Evolutionary conservation across 1,284 basidiomycete species (phyloP).

Genomic region (Melampsora larici-populina): DNA sequence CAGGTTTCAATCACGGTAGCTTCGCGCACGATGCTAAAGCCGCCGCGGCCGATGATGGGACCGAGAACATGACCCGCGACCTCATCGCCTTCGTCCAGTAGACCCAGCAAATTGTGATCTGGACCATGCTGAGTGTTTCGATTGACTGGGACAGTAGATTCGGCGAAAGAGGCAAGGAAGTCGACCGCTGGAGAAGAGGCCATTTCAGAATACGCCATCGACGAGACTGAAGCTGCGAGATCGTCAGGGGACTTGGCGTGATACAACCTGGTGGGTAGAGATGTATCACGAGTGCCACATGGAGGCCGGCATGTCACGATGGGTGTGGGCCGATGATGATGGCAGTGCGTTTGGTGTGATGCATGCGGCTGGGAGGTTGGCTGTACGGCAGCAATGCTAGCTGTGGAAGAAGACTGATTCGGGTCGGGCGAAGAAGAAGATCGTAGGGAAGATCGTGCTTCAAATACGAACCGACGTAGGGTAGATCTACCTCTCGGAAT

Average conservation of each 20-base stretch:
- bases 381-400: neutral
- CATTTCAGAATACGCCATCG: conserved; percentile 37
- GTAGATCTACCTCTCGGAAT: conserved; percentile 15
- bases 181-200: conserved; percentile 35
- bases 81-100: conserved; percentile 45
- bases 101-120: neutral
- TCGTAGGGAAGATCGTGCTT: neutral
- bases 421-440: conserved; percentile 9
- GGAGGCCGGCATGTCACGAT: conserved; percentile 23
- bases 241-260: conserved; percentile 4
- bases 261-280: conserved; percentile 14
- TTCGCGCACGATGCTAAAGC: conserved; percentile 77
- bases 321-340: conserved; percentile 17
- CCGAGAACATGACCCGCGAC: conserved; percentile 67
- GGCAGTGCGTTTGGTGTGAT: neutral
- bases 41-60: conserved; percentile 73
- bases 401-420: neutral
- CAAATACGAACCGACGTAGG: conserved; percentile 14
- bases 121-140: neutral
- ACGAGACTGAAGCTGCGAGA: conserved; percentile 18
- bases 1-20: conserved; percentile 65
- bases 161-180: conserved; percentile 38
- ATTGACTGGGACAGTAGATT: conserved; percentile 26
- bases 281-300: conserved; percentile 21
- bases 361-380: neutral